These are phyloP conservation scores for Amphirosellinia nigrospora DNA, from an alignment of 495 filamentous ascomycete genomes.

Conservation along the genomic window DNA sequence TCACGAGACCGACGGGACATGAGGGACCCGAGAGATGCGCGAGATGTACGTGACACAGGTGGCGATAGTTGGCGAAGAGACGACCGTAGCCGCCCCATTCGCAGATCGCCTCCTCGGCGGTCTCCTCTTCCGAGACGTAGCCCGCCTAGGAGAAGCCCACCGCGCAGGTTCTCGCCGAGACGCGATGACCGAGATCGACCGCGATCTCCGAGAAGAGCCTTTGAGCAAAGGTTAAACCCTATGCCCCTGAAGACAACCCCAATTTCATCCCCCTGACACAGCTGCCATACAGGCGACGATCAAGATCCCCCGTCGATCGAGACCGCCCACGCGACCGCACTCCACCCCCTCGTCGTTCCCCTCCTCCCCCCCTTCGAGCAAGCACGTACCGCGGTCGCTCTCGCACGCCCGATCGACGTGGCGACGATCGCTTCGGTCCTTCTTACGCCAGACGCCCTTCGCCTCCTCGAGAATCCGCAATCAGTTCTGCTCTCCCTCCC, in stretches of 20 bases:
- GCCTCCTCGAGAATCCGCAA: constrained; percentile 48
- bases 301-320: constrained; percentile 54
- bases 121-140: constrained; percentile 47
- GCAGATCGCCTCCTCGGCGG: constrained; percentile 38
- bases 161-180: constrained; percentile 52
- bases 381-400: constrained; percentile 51
- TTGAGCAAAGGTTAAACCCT: constrained; percentile 39
- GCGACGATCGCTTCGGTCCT: constrained; percentile 47
- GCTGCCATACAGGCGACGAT: constrained; percentile 47
- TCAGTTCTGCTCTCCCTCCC: constrained; percentile 51
- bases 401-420: constrained; percentile 50
- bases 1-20: constrained; percentile 39
- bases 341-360: constrained; percentile 47
- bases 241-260: constrained; percentile 30
- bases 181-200: constrained; percentile 42
- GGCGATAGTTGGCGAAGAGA: constrained; percentile 52
- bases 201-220: constrained; percentile 43
- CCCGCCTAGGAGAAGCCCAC: constrained; percentile 42
- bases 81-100: constrained; percentile 45
- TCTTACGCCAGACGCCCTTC: constrained; percentile 49
- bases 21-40: constrained; percentile 24
- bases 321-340: constrained; percentile 49
- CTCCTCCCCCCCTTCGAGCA: constrained; percentile 42
- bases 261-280: constrained; percentile 37
- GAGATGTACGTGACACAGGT: constrained; percentile 25